Percentiles rank a stretch among this genome's conserved stretches.
Conservation (phyloP, 768 basidiomycete genomes). For the Cubamyces lactineus region DNA sequence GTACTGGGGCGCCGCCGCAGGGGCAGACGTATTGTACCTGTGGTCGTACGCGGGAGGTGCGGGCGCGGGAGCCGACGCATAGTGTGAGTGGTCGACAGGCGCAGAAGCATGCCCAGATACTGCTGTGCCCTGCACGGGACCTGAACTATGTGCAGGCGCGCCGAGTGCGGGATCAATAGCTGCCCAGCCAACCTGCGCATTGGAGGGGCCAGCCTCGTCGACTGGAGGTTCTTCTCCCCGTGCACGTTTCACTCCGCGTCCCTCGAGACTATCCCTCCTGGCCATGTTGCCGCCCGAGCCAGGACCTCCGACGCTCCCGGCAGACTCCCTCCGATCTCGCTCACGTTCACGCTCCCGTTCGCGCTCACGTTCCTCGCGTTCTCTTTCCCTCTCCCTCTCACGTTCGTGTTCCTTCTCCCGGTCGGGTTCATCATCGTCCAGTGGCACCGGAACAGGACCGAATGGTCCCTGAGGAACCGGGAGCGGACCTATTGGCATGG, state of each 20-base stretch:
- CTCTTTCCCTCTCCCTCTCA: slow-evolving; percentile 23
- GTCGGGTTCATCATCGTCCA: slow-evolving; percentile 28
- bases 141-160: slow-evolving; percentile 20
- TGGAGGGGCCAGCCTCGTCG: slow-evolving; percentile 26
- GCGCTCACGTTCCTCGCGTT: slow-evolving; percentile 15
- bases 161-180: slow-evolving; percentile 38
- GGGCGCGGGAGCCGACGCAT: slow-evolving; percentile 19
- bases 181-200: slow-evolving; percentile 22
- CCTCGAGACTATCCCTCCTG: slow-evolving; percentile 25
- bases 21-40: slow-evolving; percentile 23
- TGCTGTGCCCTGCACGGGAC: slow-evolving; percentile 12
- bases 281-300: slow-evolving; percentile 9
- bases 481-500: slow-evolving; percentile 30
- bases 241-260: slow-evolving; percentile 31
- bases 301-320: slow-evolving; percentile 12
- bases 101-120: slow-evolving; percentile 14
- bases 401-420: slow-evolving; percentile 23
- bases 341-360: slow-evolving; percentile 26
- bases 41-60: slow-evolving; percentile 29
- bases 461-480: slow-evolving; percentile 24
- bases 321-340: slow-evolving; percentile 26
- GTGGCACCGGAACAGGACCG: slow-evolving; percentile 27
- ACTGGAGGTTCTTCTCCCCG: slow-evolving; percentile 34
- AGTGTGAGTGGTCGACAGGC: slow-evolving; percentile 21
- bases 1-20: slow-evolving; percentile 25